These are phyloP conservation scores for Amanita molliuscula DNA, from an alignment of 768 basidiomycete species.

Conservation along the genomic window DNA sequence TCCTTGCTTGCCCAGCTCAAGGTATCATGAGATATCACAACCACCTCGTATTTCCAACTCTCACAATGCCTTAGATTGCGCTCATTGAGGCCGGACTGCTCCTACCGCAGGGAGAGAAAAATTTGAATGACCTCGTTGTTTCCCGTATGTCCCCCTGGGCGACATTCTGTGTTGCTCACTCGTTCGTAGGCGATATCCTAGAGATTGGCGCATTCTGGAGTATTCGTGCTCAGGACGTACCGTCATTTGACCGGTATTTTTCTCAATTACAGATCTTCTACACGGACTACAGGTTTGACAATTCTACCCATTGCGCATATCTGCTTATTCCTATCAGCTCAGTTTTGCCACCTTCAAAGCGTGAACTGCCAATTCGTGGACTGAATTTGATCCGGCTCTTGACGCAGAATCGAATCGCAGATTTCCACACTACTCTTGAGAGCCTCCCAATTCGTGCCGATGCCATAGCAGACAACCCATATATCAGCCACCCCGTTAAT, in stretches of 20 bases:
- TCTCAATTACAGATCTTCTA: conserved; percentile 88
- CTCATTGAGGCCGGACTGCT: conserved; percentile 71
- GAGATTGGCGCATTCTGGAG: conserved; percentile 95
- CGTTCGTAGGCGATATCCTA: conserved; percentile 70
- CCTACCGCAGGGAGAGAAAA: conserved; percentile 57
- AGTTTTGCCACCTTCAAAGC: conserved; percentile 70
- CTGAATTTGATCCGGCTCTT: conserved; percentile 92
- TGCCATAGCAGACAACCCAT: conserved; percentile 57
- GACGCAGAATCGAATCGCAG: conserved; percentile 92
- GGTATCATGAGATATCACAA: conserved; percentile 26
- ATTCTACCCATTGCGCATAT: neutral
- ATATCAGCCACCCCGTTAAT: conserved; percentile 78
- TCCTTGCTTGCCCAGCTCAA: conserved; percentile 62
- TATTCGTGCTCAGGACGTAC: conserved; percentile 78
- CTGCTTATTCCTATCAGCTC: conserved; percentile 29
- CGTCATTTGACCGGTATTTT: conserved; percentile 93
- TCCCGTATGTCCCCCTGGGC: conserved; percentile 45
- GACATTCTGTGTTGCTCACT: neutral
- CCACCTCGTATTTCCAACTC: neutral
- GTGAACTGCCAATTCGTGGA: conserved; percentile 83
- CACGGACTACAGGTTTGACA: conserved; percentile 60
- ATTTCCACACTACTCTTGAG: conserved; percentile 95
- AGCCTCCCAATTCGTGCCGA: conserved; percentile 68
- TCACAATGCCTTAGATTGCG: conserved; percentile 42
- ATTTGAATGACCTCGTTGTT: conserved; percentile 56